phyloP scores from a whole-genome alignment of 2,329 filamentous ascomycete genomes.

The Fusarium bulbicola region DNA sequence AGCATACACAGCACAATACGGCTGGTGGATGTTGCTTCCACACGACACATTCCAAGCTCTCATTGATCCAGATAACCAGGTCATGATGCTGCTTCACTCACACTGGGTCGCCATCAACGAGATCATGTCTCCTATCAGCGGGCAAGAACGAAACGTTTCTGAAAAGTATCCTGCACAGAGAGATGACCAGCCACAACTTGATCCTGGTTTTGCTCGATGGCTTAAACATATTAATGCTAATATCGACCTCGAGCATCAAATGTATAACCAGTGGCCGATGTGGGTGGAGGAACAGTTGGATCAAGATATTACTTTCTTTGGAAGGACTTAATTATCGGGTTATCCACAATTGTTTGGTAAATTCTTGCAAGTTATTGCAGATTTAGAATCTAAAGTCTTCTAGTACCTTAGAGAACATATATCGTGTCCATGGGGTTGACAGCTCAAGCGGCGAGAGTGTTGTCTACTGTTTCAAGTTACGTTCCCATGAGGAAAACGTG shows the following conservation, averaged over 20 bases:
- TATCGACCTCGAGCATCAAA: constrained; percentile 54
- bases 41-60: constrained; percentile 61
- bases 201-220: constrained; percentile 60
- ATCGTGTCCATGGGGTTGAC: not conserved
- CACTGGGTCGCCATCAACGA: constrained; percentile 66
- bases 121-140: constrained; percentile 61
- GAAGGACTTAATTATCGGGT: constrained; percentile 30
- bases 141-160: constrained; percentile 50
- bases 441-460: no score
- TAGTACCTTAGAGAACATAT: not conserved
- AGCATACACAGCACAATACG: constrained; percentile 60
- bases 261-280: constrained; percentile 62
- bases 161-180: constrained; percentile 43
- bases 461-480: not conserved
- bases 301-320: constrained; percentile 57
- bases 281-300: constrained; percentile 64
- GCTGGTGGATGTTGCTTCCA: constrained; percentile 67
- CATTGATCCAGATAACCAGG: constrained; percentile 57
- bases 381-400: not conserved
- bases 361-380: not conserved
- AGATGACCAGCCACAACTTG: constrained; percentile 40
- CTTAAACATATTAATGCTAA: constrained; percentile 59
- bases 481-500: not conserved
- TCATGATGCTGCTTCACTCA: constrained; percentile 57
- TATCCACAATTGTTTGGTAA: no score